These are phyloP conservation scores for Borealophlyctis nickersoniae DNA, from an alignment of 192 early-diverging fungal genomes.

Conservation along the genomic window DNA sequence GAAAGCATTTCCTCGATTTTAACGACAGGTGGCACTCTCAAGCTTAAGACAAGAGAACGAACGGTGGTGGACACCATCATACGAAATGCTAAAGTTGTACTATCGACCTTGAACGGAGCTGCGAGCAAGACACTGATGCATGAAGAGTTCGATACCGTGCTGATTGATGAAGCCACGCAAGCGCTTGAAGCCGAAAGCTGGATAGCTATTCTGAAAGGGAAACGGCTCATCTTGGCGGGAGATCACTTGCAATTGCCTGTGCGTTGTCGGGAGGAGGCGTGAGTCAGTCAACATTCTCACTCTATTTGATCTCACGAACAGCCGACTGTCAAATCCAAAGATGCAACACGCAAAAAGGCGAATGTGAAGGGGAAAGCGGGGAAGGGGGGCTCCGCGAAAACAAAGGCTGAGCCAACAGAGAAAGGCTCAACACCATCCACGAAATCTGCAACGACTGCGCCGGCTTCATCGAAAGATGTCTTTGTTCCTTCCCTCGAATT, in stretches of 20 bases:
- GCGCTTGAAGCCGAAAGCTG: slow-evolving; percentile 77
- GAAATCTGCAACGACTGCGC: too few species aligned
- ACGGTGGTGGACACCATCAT: slow-evolving; percentile 61
- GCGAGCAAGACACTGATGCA: slow-evolving; percentile 44
- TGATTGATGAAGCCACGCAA: slow-evolving; percentile 91
- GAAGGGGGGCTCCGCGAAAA: too few species aligned
- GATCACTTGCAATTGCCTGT: slow-evolving; percentile 83
- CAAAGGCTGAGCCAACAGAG: too few species aligned
- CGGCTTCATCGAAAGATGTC: too few species aligned
- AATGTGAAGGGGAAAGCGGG: too few species aligned
- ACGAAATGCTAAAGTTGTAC: slow-evolving; percentile 60
- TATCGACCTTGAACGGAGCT: slow-evolving; percentile 76
- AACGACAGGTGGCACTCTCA: neutral
- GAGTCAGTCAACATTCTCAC: neutral
- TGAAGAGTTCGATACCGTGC: slow-evolving; percentile 73
- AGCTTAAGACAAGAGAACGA: slow-evolving; percentile 60
- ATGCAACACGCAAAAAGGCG: too few species aligned
- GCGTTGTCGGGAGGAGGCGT: slow-evolving; percentile 2
- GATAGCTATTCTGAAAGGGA: slow-evolving; percentile 76
- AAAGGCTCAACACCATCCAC: too few species aligned
- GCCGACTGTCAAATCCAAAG: slow-evolving; percentile 80
- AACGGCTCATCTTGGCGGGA: slow-evolving; percentile 77
- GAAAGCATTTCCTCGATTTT: slow-evolving; percentile 4
- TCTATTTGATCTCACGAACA: too few species aligned
- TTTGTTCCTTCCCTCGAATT: slow-evolving; percentile 34